Evolutionary conservation across 2,329 filamentous ascomycete species (phyloP).

Genomic region (Penicillium crustosum): DNA sequence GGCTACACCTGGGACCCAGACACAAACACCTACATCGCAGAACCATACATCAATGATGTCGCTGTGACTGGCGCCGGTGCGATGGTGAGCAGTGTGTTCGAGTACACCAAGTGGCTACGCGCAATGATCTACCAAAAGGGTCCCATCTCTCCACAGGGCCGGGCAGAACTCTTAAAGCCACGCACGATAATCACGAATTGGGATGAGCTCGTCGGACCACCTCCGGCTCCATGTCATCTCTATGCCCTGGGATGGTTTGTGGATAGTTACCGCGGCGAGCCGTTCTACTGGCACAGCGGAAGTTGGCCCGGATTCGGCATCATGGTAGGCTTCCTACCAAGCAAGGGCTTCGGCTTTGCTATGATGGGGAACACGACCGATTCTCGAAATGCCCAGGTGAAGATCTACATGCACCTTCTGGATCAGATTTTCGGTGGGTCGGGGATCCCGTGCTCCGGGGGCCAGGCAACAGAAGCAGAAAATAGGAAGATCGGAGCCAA

Average conservation of each 20-base stretch:
- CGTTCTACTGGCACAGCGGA: constrained; percentile 24
- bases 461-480: no score
- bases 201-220: constrained; percentile 12
- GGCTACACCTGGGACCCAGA: constrained; percentile 24
- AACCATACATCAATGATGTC: constrained; percentile 11
- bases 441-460: background rate
- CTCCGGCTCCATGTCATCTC: no score
- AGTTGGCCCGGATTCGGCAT: constrained; percentile 25
- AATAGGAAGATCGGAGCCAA: background rate
- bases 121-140: no score
- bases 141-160: no score
- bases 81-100: no score
- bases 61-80: no score
- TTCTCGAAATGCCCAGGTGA: constrained; percentile 11
- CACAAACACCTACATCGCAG: constrained; percentile 11
- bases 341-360: constrained; percentile 22
- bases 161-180: background rate
- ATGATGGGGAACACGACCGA: constrained; percentile 25
- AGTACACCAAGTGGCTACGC: no score
- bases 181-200: constrained; percentile 12
- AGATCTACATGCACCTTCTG: constrained; percentile 18
- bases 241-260: constrained; percentile 28
- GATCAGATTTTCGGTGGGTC: constrained; percentile 3
- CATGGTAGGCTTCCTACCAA: constrained; percentile 26
- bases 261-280: constrained; percentile 21